Base-by-base conservation (phyloP, 768 basidiomycete genomes). In the Mycena filopes region DNA sequence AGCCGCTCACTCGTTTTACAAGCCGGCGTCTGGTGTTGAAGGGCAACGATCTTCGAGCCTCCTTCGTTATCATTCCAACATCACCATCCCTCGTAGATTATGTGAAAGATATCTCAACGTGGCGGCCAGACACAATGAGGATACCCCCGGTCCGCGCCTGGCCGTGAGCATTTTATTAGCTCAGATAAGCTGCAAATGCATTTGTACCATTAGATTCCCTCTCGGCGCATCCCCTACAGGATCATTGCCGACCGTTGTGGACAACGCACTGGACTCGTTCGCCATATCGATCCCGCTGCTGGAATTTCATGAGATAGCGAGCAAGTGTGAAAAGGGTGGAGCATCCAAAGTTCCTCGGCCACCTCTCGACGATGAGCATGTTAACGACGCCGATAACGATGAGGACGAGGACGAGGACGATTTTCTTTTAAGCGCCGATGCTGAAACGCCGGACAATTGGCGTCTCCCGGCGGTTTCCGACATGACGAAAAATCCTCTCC, bases 231-330 rank as follows among this genome's bases (percentile, higher is more conserved):
- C 41, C 7, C 2, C 40, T 16, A 25, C 10, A 4, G 55, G 57
- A 8, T 36, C 53, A 6, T n/a, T n/a, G n/a, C 67, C 23, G 15
- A 58, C n/a, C 36, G 15, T 69, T 3, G 41, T 31, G 12, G 63
- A 69, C 64, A 38, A 11, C 26, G 60, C 59, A 7, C 18, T 69
- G 45, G 68, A 69, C 36, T 57, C 64, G 13, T 60, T 61, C 36
- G 64, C 59, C n/a, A 57, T 69, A 31, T 65, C 63, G n/a, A 59
- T 65, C 36, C 55, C 63, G 45, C 50, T 65, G 25, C 11, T 69
- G 11, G 63, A 69, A 50, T 69, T 69, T 43, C 63, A 62, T 29
- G 68, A 65, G 26, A 23, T 53, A 2, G 41, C 23, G 1, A 63
- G 60, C 33, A 61, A 40, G 36, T 65, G 68, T 49, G 25, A 12